Conservation (phyloP, 495 filamentous ascomycete species). For the Hypoxylon subgilvum region DNA sequence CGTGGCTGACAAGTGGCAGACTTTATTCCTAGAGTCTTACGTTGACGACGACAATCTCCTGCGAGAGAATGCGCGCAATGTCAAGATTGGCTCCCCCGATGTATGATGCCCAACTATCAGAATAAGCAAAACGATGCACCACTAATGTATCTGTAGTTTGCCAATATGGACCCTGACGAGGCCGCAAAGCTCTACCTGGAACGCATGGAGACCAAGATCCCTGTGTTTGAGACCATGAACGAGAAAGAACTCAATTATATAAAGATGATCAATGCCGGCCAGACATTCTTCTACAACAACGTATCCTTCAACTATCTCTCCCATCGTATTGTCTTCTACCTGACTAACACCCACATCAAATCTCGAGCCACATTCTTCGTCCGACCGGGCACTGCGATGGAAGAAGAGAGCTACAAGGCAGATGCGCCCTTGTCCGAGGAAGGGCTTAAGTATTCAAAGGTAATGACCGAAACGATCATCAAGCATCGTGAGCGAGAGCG, state of each 20-base stretch:
- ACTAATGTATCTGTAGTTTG: conserved; percentile 63
- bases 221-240: conserved; percentile 95
- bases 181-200: conserved; percentile 89
- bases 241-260: conserved; percentile 93
- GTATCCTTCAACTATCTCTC: conserved; percentile 94
- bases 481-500: conserved; percentile 82
- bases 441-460: conserved; percentile 82
- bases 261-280: conserved; percentile 99
- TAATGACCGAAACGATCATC: conserved; percentile 83
- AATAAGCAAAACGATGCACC: no score
- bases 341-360: conserved; percentile 97
- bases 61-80: conserved; percentile 93
- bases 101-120: conserved; percentile 57
- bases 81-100: conserved; percentile 98
- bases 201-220: conserved; percentile 88
- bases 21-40: conserved; percentile 93
- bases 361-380: conserved; percentile 92
- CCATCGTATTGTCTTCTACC: conserved; percentile 95
- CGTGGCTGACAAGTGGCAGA: conserved; percentile 56
- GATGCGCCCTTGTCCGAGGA: conserved; percentile 84
- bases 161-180: conserved; percentile 87
- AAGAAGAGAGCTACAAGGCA: conserved; percentile 86
- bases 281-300: conserved; percentile 89
- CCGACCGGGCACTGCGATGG: conserved; percentile 69
- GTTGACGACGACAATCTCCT: conserved; percentile 93